Percentiles rank a stretch among this genome's conserved stretches.
Conservation (phyloP, 768 basidiomycete genomes). For the Russula lepida region DNA sequence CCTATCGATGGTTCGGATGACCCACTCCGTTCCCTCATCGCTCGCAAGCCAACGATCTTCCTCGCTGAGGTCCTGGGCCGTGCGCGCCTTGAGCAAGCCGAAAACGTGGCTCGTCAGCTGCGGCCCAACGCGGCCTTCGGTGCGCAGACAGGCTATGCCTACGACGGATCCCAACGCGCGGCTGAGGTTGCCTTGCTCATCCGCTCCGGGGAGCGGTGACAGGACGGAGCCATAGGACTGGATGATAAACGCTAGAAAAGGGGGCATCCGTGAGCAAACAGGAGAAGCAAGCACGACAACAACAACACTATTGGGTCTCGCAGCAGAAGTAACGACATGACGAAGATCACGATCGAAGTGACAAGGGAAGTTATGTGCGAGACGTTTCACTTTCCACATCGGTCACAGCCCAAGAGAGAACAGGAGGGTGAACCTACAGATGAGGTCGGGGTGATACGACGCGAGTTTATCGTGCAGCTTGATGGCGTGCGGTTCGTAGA, state of each 20-base stretch:
- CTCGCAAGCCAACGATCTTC: slow-evolving; percentile 76
- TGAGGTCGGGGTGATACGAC: slow-evolving; percentile 89
- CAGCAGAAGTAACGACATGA: background rate
- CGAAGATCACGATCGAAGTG: slow-evolving; percentile 18
- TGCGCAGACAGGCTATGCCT: slow-evolving; percentile 76
- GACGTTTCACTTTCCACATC: slow-evolving; percentile 3
- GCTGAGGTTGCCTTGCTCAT: slow-evolving; percentile 74
- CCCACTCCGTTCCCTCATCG: slow-evolving; percentile 87
- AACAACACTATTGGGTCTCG: background rate
- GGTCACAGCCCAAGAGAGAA: slow-evolving; percentile 3
- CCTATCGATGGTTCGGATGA: slow-evolving; percentile 73
- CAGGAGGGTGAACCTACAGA: slow-evolving; percentile 49
- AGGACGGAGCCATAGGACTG: slow-evolving; percentile 76
- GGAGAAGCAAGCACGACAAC: background rate
- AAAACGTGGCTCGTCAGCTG: slow-evolving; percentile 86
- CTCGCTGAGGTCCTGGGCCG: slow-evolving; percentile 46
- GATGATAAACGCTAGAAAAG: slow-evolving; percentile 67
- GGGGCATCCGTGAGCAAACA: slow-evolving; percentile 1
- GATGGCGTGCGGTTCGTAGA: slow-evolving; percentile 83
- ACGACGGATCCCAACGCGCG: slow-evolving; percentile 78
- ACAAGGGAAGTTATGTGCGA: background rate
- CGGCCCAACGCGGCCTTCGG: slow-evolving; percentile 77
- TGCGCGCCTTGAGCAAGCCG: slow-evolving; percentile 79
- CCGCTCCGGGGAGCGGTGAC: slow-evolving; percentile 53
- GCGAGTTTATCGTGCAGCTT: slow-evolving; percentile 84